These are phyloP conservation scores for Talaromyces adpressus DNA, from an alignment of 495 filamentous ascomycete genomes.

Conservation along the genomic window DNA sequence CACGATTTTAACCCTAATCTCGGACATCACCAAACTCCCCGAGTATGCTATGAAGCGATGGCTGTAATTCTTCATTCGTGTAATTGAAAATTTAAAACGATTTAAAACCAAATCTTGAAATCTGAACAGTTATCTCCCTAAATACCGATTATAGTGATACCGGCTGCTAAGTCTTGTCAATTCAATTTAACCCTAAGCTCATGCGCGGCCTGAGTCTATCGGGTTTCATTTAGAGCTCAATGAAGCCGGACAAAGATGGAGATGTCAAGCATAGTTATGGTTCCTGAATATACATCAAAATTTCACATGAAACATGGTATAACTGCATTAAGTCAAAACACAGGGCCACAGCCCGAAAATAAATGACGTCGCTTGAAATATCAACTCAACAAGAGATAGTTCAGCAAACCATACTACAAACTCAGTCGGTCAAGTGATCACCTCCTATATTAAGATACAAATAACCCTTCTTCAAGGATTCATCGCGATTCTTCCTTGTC, in stretches of 20 bases:
- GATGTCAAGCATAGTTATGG: too few species aligned
- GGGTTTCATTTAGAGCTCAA: neutral
- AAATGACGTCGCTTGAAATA: neutral
- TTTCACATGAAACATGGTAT: neutral
- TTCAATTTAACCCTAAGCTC: neutral
- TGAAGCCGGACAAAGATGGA: too few species aligned
- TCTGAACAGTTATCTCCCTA: too few species aligned
- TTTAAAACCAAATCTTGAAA: too few species aligned
- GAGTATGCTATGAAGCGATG: neutral
- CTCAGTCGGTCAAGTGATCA: neutral
- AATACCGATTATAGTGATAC: neutral
- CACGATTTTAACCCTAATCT: neutral
- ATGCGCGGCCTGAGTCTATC: neutral
- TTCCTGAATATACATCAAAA: neutral
- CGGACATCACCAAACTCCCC: neutral
- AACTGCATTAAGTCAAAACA: neutral
- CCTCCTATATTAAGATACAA: neutral
- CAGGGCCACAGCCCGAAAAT: neutral
- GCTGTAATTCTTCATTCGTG: neutral
- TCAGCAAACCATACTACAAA: neutral
- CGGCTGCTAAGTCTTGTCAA: neutral
- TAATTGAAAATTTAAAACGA: too few species aligned
- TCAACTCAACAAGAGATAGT: neutral
- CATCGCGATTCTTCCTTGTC: neutral
- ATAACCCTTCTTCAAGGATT: neutral